Conservation (phyloP, 441 rosid genomes). For the Flueggea neowawraea region DNA sequence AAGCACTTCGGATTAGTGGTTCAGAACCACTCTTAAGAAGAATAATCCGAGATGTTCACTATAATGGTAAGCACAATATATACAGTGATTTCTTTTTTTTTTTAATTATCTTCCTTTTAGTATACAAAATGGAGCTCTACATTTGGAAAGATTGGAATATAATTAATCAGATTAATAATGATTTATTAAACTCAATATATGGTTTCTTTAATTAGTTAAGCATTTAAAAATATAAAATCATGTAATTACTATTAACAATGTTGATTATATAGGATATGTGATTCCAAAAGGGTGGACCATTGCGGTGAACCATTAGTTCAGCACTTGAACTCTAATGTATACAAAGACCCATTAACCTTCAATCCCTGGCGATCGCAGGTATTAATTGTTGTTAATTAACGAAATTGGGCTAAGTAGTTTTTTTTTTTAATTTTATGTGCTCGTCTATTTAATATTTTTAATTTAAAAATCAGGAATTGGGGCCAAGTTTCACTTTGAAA, state of each 20-base stretch:
- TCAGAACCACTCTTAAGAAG: slow-evolving; percentile 13
- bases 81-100: too few relatives aligned
- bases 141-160: too few relatives aligned
- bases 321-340: slow-evolving; percentile 31
- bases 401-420: too few relatives aligned
- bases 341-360: slow-evolving; percentile 35
- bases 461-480: too few relatives aligned
- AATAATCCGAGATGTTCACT: slow-evolving; percentile 9
- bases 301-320: slow-evolving; percentile 12
- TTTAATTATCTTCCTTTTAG: not conserved
- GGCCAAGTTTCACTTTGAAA: not conserved
- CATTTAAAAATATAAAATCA: too few relatives aligned
- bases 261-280: not conserved
- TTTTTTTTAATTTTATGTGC: too few relatives aligned
- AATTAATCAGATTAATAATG: too few relatives aligned
- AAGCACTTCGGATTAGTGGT: slow-evolving; percentile 17
- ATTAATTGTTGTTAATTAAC: not conserved
- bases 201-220: not conserved
- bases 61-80: slow-evolving; percentile 5
- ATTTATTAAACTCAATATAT: not conserved
- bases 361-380: slow-evolving; percentile 48
- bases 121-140: not conserved
- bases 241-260: too few relatives aligned
- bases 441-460: too few relatives aligned
- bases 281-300: slow-evolving; percentile 10